phyloP scores from a whole-genome alignment of 2,329 filamentous ascomycete genomes.

The Fusarium continuum region DNA sequence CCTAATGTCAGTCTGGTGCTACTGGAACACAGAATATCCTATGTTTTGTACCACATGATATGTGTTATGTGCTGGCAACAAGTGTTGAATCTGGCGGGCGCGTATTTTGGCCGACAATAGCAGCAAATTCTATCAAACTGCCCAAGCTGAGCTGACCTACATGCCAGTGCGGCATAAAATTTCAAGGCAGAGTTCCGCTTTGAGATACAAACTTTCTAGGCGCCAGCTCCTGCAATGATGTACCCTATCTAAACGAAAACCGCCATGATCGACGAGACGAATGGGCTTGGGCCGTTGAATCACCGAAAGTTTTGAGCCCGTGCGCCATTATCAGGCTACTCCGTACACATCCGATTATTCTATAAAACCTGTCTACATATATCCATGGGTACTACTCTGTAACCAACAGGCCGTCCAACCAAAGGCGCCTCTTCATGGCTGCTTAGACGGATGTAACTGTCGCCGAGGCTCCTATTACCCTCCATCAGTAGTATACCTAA shows the following conservation, averaged over 20 bases:
- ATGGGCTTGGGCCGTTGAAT: conserved; percentile 7
- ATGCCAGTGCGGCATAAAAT: too few species aligned
- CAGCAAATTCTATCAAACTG: neutral
- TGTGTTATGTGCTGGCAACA: conserved; percentile 18
- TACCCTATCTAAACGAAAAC: conserved; percentile 5
- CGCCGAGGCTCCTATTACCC: neutral
- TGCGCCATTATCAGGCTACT: conserved; percentile 8
- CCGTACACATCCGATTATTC: conserved; percentile 8
- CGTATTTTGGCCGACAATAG: neutral
- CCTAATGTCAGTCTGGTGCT: conserved; percentile 5
- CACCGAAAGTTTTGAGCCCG: conserved; percentile 14
- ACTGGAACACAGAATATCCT: neutral
- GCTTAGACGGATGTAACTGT: conserved; percentile 9
- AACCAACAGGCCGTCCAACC: conserved; percentile 13
- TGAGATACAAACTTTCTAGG: neutral
- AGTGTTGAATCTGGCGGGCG: neutral
- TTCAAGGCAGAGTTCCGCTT: too few species aligned
- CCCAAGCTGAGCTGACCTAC: neutral
- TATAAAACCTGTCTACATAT: conserved; percentile 24
- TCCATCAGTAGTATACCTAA: neutral
- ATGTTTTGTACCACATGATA: conserved; percentile 7
- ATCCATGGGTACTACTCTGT: conserved; percentile 27
- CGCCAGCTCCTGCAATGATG: neutral
- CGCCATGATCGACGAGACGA: conserved; percentile 13
- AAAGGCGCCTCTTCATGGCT: neutral